Conservation (phyloP, 441 rosid species). For the Pelargonium fulgidum region DNA sequence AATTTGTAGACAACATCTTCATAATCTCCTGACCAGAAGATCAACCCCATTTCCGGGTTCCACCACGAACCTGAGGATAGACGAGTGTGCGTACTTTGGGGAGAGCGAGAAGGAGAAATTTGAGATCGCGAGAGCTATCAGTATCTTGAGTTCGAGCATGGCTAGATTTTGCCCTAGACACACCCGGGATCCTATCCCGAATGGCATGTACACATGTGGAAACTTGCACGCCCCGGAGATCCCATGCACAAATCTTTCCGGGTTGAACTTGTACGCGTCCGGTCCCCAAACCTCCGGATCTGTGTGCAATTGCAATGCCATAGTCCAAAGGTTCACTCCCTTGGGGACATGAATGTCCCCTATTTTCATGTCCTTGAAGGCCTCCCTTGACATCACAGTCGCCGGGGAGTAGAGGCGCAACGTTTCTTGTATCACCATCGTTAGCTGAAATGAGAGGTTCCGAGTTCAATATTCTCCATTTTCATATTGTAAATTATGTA, state of each 20-base stretch:
- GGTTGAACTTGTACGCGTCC: conserved; percentile 49
- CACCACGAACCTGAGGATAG: conserved; percentile 46
- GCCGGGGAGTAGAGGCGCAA: conserved; percentile 67
- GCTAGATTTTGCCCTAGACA: conserved; percentile 68
- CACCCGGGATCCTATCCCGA: conserved; percentile 56
- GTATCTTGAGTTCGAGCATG: conserved; percentile 54
- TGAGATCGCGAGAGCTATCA: conserved; percentile 39
- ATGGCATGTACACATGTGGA: conserved; percentile 53
- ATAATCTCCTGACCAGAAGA: conserved; percentile 30
- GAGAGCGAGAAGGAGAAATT: conserved; percentile 52
- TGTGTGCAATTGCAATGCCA: conserved; percentile 40
- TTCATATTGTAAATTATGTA: too few species aligned
- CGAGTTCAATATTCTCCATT: too few species aligned
- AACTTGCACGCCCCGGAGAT: conserved; percentile 49
- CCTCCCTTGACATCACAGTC: conserved; percentile 62
- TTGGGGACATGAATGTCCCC: conserved; percentile 42
- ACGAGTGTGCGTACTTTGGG: conserved; percentile 46
- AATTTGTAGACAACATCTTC: not conserved
- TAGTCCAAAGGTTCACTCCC: conserved; percentile 53
- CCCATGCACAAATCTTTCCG: conserved; percentile 56
- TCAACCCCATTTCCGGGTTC: conserved; percentile 56
- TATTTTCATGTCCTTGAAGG: conserved; percentile 48
- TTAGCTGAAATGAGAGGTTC: conserved; percentile 37
- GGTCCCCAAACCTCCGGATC: conserved; percentile 64
- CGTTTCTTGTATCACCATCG: conserved; percentile 64